Conservation (phyloP, 2,329 filamentous ascomycete genomes). For the Fusarium bactridioides region DNA sequence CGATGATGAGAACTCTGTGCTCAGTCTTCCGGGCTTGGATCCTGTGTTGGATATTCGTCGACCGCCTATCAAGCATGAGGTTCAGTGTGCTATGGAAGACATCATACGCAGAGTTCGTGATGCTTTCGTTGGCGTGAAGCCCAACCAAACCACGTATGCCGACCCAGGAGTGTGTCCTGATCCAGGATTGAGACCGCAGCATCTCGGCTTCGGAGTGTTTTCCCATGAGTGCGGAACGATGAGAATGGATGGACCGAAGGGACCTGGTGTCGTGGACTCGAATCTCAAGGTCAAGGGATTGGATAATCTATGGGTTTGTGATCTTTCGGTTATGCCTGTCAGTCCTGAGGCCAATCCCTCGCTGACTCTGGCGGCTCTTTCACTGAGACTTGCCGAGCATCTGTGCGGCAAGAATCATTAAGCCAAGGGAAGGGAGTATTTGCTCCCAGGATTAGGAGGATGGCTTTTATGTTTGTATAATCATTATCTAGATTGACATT, state of each 20-base stretch:
- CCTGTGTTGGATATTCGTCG: slow-evolving; percentile 16
- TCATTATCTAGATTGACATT: neutral
- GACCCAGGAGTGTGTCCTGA: neutral
- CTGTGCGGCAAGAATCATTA: neutral
- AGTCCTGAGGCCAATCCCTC: slow-evolving; percentile 26
- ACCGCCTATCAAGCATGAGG: neutral
- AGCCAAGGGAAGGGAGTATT: fast-evolving
- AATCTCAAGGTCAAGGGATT: slow-evolving; percentile 19
- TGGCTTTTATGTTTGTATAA: fast-evolving
- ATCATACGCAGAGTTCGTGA: neutral
- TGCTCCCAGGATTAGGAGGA: fast-evolving
- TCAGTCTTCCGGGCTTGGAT: slow-evolving; percentile 14
- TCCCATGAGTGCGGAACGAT: slow-evolving; percentile 31
- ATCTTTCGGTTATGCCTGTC: slow-evolving; percentile 24
- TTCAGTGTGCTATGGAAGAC: slow-evolving; percentile 16
- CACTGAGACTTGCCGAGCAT: slow-evolving; percentile 19
- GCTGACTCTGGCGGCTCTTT: slow-evolving; percentile 19
- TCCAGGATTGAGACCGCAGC: slow-evolving; percentile 9
- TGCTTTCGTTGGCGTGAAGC: neutral
- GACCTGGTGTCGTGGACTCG: neutral
- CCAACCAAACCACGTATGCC: neutral
- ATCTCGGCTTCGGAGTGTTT: slow-evolving; percentile 26
- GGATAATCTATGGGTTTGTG: slow-evolving; percentile 24
- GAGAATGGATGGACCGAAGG: slow-evolving; percentile 19
- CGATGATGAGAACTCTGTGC: slow-evolving; percentile 7